phyloP scores from a whole-genome alignment of 768 basidiomycete species.

The Baorangia bicolor region DNA sequence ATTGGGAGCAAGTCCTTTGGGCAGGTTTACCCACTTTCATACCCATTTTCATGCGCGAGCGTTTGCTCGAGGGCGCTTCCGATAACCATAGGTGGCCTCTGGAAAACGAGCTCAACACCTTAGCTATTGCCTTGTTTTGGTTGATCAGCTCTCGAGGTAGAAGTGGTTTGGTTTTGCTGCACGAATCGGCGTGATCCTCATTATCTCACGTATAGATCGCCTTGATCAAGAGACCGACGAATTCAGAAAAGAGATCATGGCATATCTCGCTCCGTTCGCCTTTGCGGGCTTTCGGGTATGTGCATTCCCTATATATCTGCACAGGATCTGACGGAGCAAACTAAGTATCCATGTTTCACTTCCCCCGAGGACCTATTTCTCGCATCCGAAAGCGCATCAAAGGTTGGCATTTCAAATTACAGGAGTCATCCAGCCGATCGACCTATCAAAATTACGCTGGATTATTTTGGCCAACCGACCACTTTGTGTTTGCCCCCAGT shows the following conservation, averaged over 20 bases:
- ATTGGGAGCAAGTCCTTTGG: conserved; percentile 45
- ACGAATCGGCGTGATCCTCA: not conserved
- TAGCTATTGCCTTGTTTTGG: conserved; percentile 52
- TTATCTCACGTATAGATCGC: conserved; percentile 4
- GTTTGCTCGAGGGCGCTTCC: conserved; percentile 39
- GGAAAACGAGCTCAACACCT: conserved; percentile 42
- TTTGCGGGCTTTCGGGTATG: conserved; percentile 51
- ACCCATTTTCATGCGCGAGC: conserved; percentile 37
- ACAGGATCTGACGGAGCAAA: conserved; percentile 10
- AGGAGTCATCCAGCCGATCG: conserved; percentile 32
- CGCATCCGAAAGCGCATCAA: conserved; percentile 12
- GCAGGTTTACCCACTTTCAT: conserved; percentile 44
- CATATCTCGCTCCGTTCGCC: conserved; percentile 43
- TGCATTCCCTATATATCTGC: conserved; percentile 4
- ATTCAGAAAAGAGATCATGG: conserved; percentile 34
- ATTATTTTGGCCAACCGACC: conserved; percentile 43
- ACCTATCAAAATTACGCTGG: conserved; percentile 30
- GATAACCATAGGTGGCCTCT: conserved; percentile 49
- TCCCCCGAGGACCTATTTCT: conserved; percentile 37
- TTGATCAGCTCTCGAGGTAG: conserved; percentile 36
- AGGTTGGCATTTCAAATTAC: conserved; percentile 19
- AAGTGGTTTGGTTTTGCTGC: not conserved
- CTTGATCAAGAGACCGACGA: conserved; percentile 37
- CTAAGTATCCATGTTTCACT: conserved; percentile 39
- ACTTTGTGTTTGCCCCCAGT: conserved; percentile 40